Percentiles rank a stretch among this genome's conserved stretches.
These are phyloP conservation scores for Hymenoscyphus albidus DNA, from an alignment of 2,329 filamentous ascomycete species.

Conservation along the genomic window DNA sequence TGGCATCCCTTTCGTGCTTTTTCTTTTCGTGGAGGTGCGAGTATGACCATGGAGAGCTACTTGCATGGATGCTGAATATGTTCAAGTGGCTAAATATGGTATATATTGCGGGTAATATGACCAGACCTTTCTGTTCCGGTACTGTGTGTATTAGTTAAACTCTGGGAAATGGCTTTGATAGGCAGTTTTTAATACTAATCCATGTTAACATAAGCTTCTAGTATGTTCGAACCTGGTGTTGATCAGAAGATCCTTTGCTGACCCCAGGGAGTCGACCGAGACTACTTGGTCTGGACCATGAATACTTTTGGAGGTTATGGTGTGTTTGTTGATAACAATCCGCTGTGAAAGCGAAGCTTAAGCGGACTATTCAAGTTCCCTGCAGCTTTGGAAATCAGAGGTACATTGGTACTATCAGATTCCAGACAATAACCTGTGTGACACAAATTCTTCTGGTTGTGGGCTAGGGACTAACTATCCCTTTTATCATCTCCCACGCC, in stretches of 20 bases:
- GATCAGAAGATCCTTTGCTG: neutral
- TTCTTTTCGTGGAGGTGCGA: neutral
- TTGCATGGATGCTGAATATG: neutral
- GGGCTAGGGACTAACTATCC: neutral
- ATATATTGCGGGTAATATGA: neutral
- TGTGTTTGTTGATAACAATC: neutral
- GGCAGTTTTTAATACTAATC: neutral
- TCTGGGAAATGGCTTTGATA: neutral
- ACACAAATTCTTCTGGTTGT: too few relatives aligned
- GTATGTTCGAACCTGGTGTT: slow-evolving; percentile 1
- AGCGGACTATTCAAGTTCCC: neutral
- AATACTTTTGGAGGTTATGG: neutral
- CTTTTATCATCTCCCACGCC: neutral
- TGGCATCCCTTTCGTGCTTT: neutral
- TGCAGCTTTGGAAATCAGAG: too few relatives aligned
- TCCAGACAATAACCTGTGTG: too few relatives aligned
- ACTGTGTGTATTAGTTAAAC: neutral
- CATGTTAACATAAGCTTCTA: neutral
- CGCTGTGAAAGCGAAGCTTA: neutral
- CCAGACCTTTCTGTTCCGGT: neutral
- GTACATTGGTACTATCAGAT: too few relatives aligned
- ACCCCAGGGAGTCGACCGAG: neutral
- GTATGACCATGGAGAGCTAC: neutral
- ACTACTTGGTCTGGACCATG: neutral
- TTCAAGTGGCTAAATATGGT: neutral